phyloP scores from a whole-genome alignment of 345 rosid genomes.

The Lumnitzera racemosa region DNA sequence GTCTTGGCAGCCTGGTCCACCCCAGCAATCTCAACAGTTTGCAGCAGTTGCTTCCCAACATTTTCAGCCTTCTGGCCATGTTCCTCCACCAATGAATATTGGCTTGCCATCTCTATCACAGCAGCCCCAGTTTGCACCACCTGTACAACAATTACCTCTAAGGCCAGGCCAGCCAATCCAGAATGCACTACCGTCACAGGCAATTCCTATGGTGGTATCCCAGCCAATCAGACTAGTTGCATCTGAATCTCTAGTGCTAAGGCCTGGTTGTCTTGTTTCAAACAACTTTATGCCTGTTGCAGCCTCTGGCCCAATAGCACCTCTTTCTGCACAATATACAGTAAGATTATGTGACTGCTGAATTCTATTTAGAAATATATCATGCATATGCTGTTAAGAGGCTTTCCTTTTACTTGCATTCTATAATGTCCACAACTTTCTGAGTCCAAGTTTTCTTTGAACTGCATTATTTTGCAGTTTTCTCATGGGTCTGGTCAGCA shows the following conservation, averaged over 20 bases:
- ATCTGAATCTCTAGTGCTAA: constrained; percentile 46
- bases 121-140: constrained; percentile 54
- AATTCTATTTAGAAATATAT: not conserved
- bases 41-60: constrained; percentile 55
- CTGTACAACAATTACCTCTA: constrained; percentile 55
- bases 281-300: constrained; percentile 36
- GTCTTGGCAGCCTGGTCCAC: constrained; percentile 60
- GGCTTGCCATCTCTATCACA: constrained; percentile 66
- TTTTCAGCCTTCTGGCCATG: constrained; percentile 56
- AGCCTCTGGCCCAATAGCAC: constrained; percentile 45
- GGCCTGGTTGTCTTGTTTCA: constrained; percentile 42
- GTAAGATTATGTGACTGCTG: constrained; percentile 33
- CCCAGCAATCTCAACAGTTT: constrained; percentile 60
- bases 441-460: constrained; percentile 2
- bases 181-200: constrained; percentile 45
- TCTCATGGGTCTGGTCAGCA: constrained; percentile 51
- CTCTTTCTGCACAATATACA: constrained; percentile 51
- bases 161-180: constrained; percentile 56
- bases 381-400: not conserved
- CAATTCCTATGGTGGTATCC: constrained; percentile 37
- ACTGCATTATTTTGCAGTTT: constrained; percentile 41
- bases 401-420: no score
- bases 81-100: constrained; percentile 46
- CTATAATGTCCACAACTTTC: no score
- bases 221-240: constrained; percentile 39